Evolutionary conservation across 352 stramenopile genomes (phyloP).

Genomic region (Globisporangium nagaii): DNA sequence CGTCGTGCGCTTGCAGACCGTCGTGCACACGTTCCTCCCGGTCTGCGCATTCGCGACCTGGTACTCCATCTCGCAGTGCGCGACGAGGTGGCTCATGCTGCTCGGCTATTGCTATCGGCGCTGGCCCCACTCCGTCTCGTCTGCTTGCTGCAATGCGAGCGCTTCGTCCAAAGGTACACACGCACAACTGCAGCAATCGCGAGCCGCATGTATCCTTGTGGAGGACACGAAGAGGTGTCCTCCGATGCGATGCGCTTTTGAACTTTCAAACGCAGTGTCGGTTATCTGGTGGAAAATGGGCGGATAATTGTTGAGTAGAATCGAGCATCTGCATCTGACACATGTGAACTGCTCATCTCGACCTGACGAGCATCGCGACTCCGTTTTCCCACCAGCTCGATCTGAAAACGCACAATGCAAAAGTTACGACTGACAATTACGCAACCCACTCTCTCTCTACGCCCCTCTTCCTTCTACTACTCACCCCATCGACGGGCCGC

Average conservation of each 20-base stretch:
- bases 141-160: not conserved
- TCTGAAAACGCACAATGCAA: no score
- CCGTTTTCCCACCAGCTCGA: no score
- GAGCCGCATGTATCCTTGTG: not conserved
- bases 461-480: no score
- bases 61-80: conserved; percentile 47
- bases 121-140: not conserved
- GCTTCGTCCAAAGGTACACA: no score
- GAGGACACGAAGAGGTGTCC: not conserved
- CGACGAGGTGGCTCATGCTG: not conserved
- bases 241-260: not conserved
- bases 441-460: no score
- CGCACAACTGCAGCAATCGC: not conserved
- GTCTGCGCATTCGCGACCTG: conserved; percentile 47
- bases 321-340: no score
- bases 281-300: no score
- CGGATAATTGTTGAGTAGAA: no score
- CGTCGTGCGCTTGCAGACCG: conserved; percentile 27
- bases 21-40: conserved; percentile 40
- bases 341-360: no score
- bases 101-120: not conserved
- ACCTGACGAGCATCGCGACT: no score
- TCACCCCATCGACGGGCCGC: no score
- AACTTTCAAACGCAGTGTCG: conserved; percentile 9
- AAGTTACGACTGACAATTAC: no score